Evolutionary conservation across 768 basidiomycete genomes (phyloP).

Genomic region (Lactarius psammicola): DNA sequence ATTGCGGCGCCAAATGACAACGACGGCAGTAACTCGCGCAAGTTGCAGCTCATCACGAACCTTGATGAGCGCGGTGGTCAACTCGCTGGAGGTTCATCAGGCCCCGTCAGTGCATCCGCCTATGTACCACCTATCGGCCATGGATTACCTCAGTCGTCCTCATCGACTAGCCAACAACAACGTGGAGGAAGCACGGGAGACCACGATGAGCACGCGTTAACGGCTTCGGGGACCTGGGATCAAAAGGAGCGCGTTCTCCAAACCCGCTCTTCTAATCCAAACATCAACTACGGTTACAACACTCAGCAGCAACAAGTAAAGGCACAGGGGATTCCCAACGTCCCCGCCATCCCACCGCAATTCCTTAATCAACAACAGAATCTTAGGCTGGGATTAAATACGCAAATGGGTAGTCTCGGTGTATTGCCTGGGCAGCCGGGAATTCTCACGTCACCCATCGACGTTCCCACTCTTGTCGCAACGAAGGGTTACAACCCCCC

Average conservation of each 20-base stretch:
- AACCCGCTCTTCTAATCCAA: slow-evolving; percentile 65
- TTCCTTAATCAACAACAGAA: slow-evolving; percentile 54
- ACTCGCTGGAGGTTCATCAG: slow-evolving; percentile 40
- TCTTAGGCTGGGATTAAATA: slow-evolving; percentile 25
- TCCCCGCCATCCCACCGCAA: slow-evolving; percentile 72
- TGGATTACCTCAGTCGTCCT: slow-evolving; percentile 38
- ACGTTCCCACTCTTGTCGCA: slow-evolving; percentile 81
- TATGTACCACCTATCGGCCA: slow-evolving; percentile 47
- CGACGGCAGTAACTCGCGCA: slow-evolving; percentile 41
- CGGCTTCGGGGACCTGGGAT: slow-evolving; percentile 54
- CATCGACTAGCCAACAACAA: slow-evolving; percentile 28
- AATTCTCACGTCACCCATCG: slow-evolving; percentile 67
- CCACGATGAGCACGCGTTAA: slow-evolving; percentile 39
- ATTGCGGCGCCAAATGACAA: slow-evolving; percentile 41
- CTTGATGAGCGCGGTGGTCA: slow-evolving; percentile 63
- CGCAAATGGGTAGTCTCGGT: slow-evolving; percentile 41
- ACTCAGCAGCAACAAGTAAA: slow-evolving; percentile 35
- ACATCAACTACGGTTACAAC: slow-evolving; percentile 57
- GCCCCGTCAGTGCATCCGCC: slow-evolving; percentile 51
- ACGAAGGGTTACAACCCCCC: slow-evolving; percentile 90
- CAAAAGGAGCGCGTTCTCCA: slow-evolving; percentile 59
- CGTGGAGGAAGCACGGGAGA: slow-evolving; percentile 31
- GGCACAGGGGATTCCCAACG: slow-evolving; percentile 51
- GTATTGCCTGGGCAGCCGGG: slow-evolving; percentile 37
- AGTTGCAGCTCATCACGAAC: slow-evolving; percentile 60